These are phyloP conservation scores for Candida insectalens DNA, from an alignment of 805 yeast genomes.

Conservation along the genomic window DNA sequence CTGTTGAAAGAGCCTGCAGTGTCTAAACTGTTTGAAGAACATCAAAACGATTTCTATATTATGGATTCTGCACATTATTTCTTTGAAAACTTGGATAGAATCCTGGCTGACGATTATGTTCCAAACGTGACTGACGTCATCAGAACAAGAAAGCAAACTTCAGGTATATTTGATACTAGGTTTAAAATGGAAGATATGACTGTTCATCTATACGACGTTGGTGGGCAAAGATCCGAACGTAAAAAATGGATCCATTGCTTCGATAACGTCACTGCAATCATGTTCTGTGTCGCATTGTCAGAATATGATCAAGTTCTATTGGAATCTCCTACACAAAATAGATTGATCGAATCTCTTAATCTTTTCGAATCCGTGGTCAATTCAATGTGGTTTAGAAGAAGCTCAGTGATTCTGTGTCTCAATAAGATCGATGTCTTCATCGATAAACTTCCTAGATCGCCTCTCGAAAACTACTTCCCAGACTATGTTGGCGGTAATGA, in stretches of 20 bases:
- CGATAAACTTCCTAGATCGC: slow-evolving; percentile 72
- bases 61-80: slow-evolving; percentile 82
- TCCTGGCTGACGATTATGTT: slow-evolving; percentile 47
- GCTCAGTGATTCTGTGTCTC: slow-evolving; percentile 76
- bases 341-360: slow-evolving; percentile 73
- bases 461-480: slow-evolving; percentile 75
- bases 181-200: slow-evolving; percentile 65
- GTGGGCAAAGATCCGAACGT: slow-evolving; percentile 93
- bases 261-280: slow-evolving; percentile 81
- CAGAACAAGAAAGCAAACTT: slow-evolving; percentile 83
- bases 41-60: slow-evolving; percentile 65
- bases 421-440: slow-evolving; percentile 88
- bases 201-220: slow-evolving; percentile 73
- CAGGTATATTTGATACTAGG: slow-evolving; percentile 80
- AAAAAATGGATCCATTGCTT: slow-evolving; percentile 97
- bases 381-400: slow-evolving; percentile 85
- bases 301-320: slow-evolving; percentile 84
- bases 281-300: slow-evolving; percentile 83
- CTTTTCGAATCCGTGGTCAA: slow-evolving; percentile 86
- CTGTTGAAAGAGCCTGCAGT: slow-evolving; percentile 55
- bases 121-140: slow-evolving; percentile 75
- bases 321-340: slow-evolving; percentile 67
- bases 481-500: slow-evolving; percentile 89
- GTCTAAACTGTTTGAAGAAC: slow-evolving; percentile 41
- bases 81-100: slow-evolving; percentile 54